A percentile compares a stretch with the other conserved stretches of the same genome.
Conservation (phyloP, 345 rosid species). For the Moricandia arvensis region DNA sequence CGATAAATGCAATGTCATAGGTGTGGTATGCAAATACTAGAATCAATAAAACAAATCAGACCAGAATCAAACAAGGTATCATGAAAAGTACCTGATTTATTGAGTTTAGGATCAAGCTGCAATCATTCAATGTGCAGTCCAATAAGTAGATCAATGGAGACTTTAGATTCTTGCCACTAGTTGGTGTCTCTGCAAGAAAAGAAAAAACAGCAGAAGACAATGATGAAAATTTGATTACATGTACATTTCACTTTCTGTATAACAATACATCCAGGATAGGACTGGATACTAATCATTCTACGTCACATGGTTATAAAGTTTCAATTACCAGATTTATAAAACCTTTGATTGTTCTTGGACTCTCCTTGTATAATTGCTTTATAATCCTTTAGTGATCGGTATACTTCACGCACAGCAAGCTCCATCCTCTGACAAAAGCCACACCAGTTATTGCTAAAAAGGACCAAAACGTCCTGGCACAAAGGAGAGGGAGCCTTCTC, state of each 20-base stretch:
- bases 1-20: not conserved
- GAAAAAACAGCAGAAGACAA: not conserved
- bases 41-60: not conserved
- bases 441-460: constrained; percentile 83
- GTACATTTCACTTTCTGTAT: not conserved
- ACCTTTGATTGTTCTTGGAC: constrained; percentile 40
- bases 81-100: constrained; percentile 52
- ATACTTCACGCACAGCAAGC: constrained; percentile 77
- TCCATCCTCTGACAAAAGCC: constrained; percentile 98
- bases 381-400: constrained; percentile 60
- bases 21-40: constrained; percentile 8
- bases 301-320: not conserved
- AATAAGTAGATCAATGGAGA: constrained; percentile 69
- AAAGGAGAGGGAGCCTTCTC: constrained; percentile 41
- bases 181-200: constrained; percentile 21
- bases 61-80: constrained; percentile 13
- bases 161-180: constrained; percentile 33
- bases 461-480: constrained; percentile 82
- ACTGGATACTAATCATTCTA: not conserved
- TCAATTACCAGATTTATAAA: constrained; percentile 42
- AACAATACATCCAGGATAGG: not conserved
- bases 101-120: constrained; percentile 69
- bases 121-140: constrained; percentile 93
- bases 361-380: constrained; percentile 42
- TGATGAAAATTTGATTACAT: not conserved